Conservation (phyloP, 2,329 filamentous ascomycete species). For the Fragosphaeria purpurea region DNA sequence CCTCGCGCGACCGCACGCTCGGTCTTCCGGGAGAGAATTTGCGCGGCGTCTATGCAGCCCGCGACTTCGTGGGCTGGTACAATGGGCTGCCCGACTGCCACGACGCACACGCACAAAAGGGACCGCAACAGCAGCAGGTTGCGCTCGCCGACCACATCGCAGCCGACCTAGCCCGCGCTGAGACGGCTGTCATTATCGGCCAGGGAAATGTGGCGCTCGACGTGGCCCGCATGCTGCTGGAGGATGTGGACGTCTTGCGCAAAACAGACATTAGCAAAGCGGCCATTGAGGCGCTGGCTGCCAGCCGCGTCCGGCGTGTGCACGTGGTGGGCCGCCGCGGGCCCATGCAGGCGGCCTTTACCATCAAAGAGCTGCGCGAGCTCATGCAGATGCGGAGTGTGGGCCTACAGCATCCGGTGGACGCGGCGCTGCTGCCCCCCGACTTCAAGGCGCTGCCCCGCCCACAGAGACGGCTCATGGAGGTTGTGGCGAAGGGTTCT, state of each 20-base stretch:
- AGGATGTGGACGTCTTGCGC: slow-evolving; percentile 59
- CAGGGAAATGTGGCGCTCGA: slow-evolving; percentile 96
- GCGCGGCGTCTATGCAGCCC: slow-evolving; percentile 71
- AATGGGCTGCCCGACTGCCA: slow-evolving; percentile 84
- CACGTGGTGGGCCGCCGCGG: slow-evolving; percentile 83
- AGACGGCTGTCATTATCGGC: slow-evolving; percentile 80
- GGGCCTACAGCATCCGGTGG: slow-evolving; percentile 55
- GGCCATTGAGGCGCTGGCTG: slow-evolving; percentile 62
- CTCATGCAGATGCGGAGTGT: slow-evolving; percentile 67
- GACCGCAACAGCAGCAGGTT: too few relatives aligned
- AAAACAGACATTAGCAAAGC: slow-evolving; percentile 84
- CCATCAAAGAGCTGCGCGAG: slow-evolving; percentile 88
- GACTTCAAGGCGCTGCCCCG: slow-evolving; percentile 63
- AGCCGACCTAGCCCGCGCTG: slow-evolving; percentile 64
- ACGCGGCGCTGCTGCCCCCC: slow-evolving; percentile 54
- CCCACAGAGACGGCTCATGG: slow-evolving; percentile 65
- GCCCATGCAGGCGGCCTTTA: slow-evolving; percentile 87
- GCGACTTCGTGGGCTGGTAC: slow-evolving; percentile 96
- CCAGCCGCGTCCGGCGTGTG: slow-evolving; percentile 67
- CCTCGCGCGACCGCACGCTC: slow-evolving; percentile 70
- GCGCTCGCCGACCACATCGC: slow-evolving; percentile 18
- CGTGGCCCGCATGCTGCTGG: slow-evolving; percentile 78
- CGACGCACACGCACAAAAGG: not conserved
- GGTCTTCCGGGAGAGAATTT: slow-evolving; percentile 73
- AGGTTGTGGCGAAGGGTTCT: slow-evolving; percentile 71